Evolutionary conservation across 768 basidiomycete species (phyloP), one percentile per base, ranked within the genome.

Genomic region (Chiua virens): DNA sequence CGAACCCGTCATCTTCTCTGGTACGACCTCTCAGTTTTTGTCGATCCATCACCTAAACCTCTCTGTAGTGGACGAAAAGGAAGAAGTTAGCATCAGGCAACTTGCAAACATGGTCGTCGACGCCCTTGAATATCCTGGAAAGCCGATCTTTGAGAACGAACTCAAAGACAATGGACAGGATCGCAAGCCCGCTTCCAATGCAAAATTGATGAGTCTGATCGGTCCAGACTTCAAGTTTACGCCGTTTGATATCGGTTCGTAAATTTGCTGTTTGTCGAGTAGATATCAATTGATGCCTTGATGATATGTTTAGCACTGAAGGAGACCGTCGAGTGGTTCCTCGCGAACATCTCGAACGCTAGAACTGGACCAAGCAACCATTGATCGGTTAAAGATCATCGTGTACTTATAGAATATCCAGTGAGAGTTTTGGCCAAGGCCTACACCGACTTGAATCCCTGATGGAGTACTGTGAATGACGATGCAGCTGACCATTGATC

Each of bases 121-220:
- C 54, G 86, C 87, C 13, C 75, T 97, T 38, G 82, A 80, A 38
- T 94, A 92, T 73, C 56, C 86, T 50, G 89, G 89, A 51, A 78
- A 87, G 45, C 92, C 92, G 61, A 69, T 8, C 22, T 97, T 94
- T 69, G 92, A 97, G 70, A 82, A 71, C 50, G 59, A 69, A 47
- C 13, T 52, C 34, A 58, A 83, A 46, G 83, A 94, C 9, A 96
- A 98, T 62, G 94, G 96, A 2, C 95, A 98, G 69, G 95, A 86
- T 80, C 86, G 94, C 59, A 98, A 98, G 73, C 94, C 95, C 1
- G 95, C 95, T 17, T 92, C 92, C 34, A 98, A 98, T 72, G 83
- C 80, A 63, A 96, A 95, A 69, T 75, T 97, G 8, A 65, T 91
- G 43, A 71, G 71, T n/a, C 73, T 89, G 46, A 83, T 94, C 44